phyloP scores from a whole-genome alignment of 257 asterid species.

The Gentiana straminea region DNA sequence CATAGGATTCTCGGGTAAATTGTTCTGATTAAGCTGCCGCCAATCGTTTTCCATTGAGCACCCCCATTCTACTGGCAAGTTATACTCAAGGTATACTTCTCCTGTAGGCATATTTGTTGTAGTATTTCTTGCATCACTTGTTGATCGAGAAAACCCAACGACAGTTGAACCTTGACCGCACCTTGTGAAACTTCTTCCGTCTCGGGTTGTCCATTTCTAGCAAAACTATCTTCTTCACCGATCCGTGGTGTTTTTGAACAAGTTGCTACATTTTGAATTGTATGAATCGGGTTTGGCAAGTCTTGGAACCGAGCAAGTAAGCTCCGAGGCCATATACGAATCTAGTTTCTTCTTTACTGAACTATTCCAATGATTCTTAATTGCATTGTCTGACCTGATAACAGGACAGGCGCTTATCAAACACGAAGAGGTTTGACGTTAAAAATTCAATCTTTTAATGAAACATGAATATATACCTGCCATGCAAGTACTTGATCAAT shows the following conservation, averaged over 20 bases:
- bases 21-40: constrained; percentile 42
- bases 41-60: constrained; percentile 48
- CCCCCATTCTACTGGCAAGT: constrained; percentile 47
- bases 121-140: constrained; percentile 30
- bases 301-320: constrained; percentile 69
- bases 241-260: constrained; percentile 62
- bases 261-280: constrained; percentile 42
- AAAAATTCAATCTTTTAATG: constrained; percentile 4
- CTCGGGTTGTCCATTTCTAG: constrained; percentile 36
- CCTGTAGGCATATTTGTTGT: constrained; percentile 21
- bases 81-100: constrained; percentile 41
- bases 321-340: constrained; percentile 77
- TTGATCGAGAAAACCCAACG: constrained; percentile 39
- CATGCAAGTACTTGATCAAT: constrained; percentile 77
- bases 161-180: constrained; percentile 69
- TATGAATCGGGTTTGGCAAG: constrained; percentile 35
- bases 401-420: constrained; percentile 16
- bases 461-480: constrained; percentile 46
- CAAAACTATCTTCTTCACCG: constrained; percentile 54
- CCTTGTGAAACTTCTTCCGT: constrained; percentile 78
- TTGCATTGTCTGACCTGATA: constrained; percentile 87
- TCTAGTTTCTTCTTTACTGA: constrained; percentile 91
- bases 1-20: constrained; percentile 49
- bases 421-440: constrained; percentile 6
- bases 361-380: constrained; percentile 91